Evolutionary conservation across 1,139 yeast species (phyloP), one percentile per base, ranked within the genome.

Genomic region (Candida sanyaensis): DNA sequence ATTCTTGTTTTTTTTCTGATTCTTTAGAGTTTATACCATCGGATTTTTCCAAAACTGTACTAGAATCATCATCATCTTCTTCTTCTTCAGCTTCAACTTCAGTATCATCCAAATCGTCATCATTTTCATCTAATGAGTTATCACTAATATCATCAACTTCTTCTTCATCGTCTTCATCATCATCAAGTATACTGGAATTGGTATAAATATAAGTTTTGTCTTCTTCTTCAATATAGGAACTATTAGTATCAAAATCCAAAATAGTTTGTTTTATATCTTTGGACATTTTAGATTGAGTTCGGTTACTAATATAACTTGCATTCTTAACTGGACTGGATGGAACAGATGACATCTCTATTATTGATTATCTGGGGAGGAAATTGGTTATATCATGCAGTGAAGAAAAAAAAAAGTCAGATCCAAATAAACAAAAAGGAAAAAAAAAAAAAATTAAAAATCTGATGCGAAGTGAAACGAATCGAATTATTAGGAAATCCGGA

Each of bases 161-260:
- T 21, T 50, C 62, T 3, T 47, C 54, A 4, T 51, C 56, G 2
- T 50, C 57, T 2, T 56, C 60, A 8, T 53, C 56, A 12, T 51
- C 53, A 5, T 54, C 60, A 6, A 48, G 49, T 27, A 43, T 24
- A 59, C 68, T 42, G 27, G 71, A 63, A 26, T 63, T 65, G 17
- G 62, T 59, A 49, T 65, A 61, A 21, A 65, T 58, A 48, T 67
- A 72, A 0, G 76, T 67, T 42, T 61, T 66, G 51, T 72, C 77
- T 8, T 71, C 73, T 42, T 69, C 75, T 50, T 72, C 77, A 37
- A 71, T 52, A 45, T 71, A 71, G 5, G 75, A 63, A 24, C 56
- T 54, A 46, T 66, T 62, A 26, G 57, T 54, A 45, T 65, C 69
- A 42, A 58, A 62, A 42, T 58, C 60, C 30, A 66, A 53, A 37